Conservation (phyloP, 148 eudicot species). For the Hydrangea macrophylla region DNA sequence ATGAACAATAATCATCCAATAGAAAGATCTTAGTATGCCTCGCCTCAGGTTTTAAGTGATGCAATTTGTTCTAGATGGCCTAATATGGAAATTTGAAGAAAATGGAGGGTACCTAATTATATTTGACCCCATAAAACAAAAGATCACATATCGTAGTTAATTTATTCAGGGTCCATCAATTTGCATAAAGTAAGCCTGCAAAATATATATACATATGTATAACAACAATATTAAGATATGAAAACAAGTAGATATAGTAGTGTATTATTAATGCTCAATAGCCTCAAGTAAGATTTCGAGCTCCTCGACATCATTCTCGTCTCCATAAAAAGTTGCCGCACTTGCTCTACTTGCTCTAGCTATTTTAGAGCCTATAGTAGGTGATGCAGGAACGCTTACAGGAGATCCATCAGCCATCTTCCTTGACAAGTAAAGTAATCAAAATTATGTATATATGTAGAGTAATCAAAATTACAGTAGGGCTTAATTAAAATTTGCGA, state of each 20-base stretch:
- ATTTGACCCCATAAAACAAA: no score
- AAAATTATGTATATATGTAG: constrained; percentile 13
- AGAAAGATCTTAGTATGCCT: no score
- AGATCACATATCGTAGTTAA: no score
- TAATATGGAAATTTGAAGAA: no score
- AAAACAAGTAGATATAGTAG: neutral
- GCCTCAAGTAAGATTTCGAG: constrained; percentile 79
- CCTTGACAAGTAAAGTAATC: constrained; percentile 73
- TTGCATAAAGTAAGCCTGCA: constrained; percentile 81
- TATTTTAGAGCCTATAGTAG: constrained; percentile 55
- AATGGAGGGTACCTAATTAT: no score
- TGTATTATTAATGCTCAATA: neutral
- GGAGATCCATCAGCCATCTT: constrained; percentile 48
- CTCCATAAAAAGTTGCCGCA: constrained; percentile 45
- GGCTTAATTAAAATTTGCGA: no score
- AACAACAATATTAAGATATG: constrained; percentile 11
- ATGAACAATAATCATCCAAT: no score
- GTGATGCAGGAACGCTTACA: constrained; percentile 48
- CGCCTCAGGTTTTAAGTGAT: no score
- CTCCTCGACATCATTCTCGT: constrained; percentile 72
- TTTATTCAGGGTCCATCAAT: constrained; percentile 71
- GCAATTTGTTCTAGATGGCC: no score
- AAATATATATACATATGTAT: constrained; percentile 11
- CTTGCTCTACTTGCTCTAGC: constrained; percentile 73
- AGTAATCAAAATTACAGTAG: neutral